Percentiles rank a stretch among this genome's conserved stretches.
Conservation (phyloP, 805 yeast genomes). For the Millerozyma miso region DNA sequence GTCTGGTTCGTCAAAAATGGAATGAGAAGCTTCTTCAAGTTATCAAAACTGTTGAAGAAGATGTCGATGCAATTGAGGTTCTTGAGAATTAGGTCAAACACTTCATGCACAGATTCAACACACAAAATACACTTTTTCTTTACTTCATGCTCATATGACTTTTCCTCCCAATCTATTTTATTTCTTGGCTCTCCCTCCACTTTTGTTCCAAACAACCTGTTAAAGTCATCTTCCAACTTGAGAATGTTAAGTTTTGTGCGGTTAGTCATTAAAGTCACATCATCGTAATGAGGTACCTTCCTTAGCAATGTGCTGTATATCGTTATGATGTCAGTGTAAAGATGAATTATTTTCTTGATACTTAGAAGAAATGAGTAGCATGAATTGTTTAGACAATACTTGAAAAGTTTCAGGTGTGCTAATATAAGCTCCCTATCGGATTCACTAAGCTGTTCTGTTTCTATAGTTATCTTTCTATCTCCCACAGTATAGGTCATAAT, state of each 20-base stretch:
- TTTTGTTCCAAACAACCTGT: constrained; percentile 21
- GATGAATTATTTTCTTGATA: constrained; percentile 30
- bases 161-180: constrained; percentile 22
- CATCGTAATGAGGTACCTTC: constrained; percentile 39
- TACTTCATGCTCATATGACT: constrained; percentile 20
- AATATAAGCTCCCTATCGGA: constrained; percentile 24
- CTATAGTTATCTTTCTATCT: constrained; percentile 24
- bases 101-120: constrained; percentile 12
- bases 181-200: constrained; percentile 5
- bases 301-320: constrained; percentile 35
- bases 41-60: constrained; percentile 35
- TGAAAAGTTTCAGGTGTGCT: constrained; percentile 27
- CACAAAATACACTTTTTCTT: constrained; percentile 17
- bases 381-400: constrained; percentile 30
- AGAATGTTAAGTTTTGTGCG: constrained; percentile 15
- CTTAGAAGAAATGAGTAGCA: constrained; percentile 21
- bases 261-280: constrained; percentile 30
- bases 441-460: constrained; percentile 12
- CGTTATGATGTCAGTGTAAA: constrained; percentile 34
- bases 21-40: constrained; percentile 32
- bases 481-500: constrained; percentile 39
- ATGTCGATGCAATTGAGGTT: constrained; percentile 33
- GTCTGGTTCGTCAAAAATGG: constrained; percentile 35
- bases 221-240: constrained; percentile 30
- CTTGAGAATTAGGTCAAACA: constrained; percentile 15